phyloP scores from a whole-genome alignment of 2,329 filamentous ascomycete genomes.

The Phoma sp. region DNA sequence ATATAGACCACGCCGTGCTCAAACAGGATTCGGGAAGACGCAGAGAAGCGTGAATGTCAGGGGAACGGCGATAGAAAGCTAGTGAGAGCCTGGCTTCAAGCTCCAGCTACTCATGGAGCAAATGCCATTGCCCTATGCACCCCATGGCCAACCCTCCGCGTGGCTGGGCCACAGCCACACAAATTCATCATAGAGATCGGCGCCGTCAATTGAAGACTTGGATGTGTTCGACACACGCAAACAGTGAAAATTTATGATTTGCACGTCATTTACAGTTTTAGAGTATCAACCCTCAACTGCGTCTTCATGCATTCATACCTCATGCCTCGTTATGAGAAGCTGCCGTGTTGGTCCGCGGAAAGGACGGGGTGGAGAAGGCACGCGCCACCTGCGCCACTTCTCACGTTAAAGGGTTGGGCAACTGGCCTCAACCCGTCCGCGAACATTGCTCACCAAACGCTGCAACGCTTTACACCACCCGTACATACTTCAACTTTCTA shows the following conservation, averaged over 20 bases:
- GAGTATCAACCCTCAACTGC: background rate
- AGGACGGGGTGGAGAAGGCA: too few relatives aligned
- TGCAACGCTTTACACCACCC: constrained; percentile 3
- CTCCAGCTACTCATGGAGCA: background rate
- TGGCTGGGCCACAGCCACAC: constrained; percentile 11
- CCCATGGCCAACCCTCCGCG: background rate
- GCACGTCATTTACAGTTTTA: background rate
- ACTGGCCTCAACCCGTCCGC: constrained; percentile 8
- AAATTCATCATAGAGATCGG: constrained; percentile 5
- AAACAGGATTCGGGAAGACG: background rate
- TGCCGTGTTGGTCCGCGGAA: background rate
- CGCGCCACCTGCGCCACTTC: constrained; percentile 9
- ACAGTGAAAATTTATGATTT: background rate
- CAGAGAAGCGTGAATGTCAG: background rate
- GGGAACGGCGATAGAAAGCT: background rate
- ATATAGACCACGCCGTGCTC: constrained; percentile 2
- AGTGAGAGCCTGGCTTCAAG: background rate
- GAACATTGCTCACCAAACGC: constrained; percentile 10
- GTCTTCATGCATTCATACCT: background rate
- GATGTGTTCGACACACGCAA: background rate
- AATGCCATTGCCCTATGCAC: constrained; percentile 1
- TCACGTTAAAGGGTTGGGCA: background rate
- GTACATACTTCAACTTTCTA: background rate
- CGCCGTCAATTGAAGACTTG: background rate
- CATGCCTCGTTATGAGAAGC: too few relatives aligned